Evolutionary conservation across 805 yeast genomes (phyloP).

Genomic region (Candida piceae): DNA sequence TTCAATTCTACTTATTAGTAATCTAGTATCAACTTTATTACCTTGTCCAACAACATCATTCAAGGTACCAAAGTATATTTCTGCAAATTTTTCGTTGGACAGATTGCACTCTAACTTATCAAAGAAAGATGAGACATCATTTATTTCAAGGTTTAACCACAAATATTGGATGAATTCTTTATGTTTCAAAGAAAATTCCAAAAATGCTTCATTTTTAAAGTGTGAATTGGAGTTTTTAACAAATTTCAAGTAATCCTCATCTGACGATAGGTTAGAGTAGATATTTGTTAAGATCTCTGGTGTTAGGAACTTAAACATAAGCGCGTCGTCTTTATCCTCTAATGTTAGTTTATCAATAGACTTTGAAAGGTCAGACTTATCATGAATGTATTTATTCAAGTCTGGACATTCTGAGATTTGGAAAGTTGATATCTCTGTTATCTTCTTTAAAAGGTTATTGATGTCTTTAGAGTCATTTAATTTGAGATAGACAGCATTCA

Average conservation of each 20-base stretch:
- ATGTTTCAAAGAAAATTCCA: conserved; percentile 11
- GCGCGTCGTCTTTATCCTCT: conserved; percentile 3
- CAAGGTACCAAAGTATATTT: conserved; percentile 11
- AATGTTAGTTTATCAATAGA: conserved; percentile 4
- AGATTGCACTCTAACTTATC: conserved; percentile 20
- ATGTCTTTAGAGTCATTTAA: conserved; percentile 17
- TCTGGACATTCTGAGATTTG: conserved; percentile 20
- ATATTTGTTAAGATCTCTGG: conserved; percentile 31
- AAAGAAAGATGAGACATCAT: conserved; percentile 7
- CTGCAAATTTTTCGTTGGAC: conserved; percentile 8
- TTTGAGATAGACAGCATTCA: conserved; percentile 33
- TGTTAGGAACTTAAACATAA: conserved; percentile 30
- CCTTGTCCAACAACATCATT: conserved; percentile 2
- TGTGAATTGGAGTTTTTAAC: conserved; percentile 20
- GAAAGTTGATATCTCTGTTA: conserved; percentile 13
- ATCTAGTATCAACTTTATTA: background rate
- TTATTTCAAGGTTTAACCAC: conserved; percentile 4
- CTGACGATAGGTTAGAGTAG: conserved; percentile 25
- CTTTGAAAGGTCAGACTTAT: conserved; percentile 7
- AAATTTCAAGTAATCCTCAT: conserved; percentile 13
- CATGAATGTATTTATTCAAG: conserved; percentile 17
- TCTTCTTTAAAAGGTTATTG: conserved; percentile 2
- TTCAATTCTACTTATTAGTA: conserved; percentile 3
- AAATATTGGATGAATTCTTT: conserved; percentile 15
- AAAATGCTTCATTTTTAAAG: conserved; percentile 17